Evolutionary conservation across 2,329 filamentous ascomycete genomes (phyloP).

Genomic region (Phoma herbarum): DNA sequence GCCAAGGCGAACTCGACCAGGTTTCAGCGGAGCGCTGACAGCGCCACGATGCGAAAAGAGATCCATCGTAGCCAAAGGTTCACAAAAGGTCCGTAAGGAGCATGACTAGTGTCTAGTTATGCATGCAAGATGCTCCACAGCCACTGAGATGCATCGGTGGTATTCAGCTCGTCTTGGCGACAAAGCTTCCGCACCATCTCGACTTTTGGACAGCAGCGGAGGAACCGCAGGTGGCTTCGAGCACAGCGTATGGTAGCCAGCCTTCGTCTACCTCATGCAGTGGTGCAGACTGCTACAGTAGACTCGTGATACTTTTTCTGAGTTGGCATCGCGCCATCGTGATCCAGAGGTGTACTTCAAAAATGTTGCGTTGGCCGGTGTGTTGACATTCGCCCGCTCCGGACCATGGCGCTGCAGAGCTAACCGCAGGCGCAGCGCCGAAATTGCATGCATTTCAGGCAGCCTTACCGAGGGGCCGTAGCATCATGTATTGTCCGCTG

Average conservation of each 20-base stretch:
- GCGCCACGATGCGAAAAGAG: slow-evolving; percentile 14
- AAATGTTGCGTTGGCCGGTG: neutral
- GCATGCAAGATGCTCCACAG: slow-evolving; percentile 11
- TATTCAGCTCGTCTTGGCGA: slow-evolving; percentile 18
- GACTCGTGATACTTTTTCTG: slow-evolving; percentile 7
- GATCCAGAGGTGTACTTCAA: slow-evolving; percentile 4
- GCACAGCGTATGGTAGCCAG: slow-evolving; percentile 13
- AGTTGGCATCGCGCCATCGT: slow-evolving; percentile 8
- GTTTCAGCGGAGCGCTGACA: slow-evolving; percentile 12
- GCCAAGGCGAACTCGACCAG: slow-evolving; percentile 18
- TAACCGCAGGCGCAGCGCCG: slow-evolving; percentile 7
- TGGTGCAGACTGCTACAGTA: slow-evolving; percentile 6
- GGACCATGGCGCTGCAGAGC: slow-evolving; percentile 5
- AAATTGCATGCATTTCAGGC: slow-evolving; percentile 5
- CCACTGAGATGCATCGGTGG: slow-evolving; percentile 13
- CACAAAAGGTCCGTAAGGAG: slow-evolving; percentile 5
- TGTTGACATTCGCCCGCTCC: neutral
- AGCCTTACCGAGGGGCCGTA: slow-evolving; percentile 5
- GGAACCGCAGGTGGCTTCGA: slow-evolving; percentile 5
- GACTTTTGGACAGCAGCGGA: slow-evolving; percentile 9
- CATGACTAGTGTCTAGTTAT: slow-evolving; percentile 6
- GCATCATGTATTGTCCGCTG: slow-evolving; percentile 1
- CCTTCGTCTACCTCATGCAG: slow-evolving; percentile 2
- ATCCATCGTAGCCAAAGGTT: slow-evolving; percentile 10
- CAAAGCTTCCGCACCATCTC: slow-evolving; percentile 11